Percentiles rank a stretch among this genome's conserved stretches.
Conservation (phyloP, 1,284 basidiomycete genomes). For the Irpex rosettiformis region DNA sequence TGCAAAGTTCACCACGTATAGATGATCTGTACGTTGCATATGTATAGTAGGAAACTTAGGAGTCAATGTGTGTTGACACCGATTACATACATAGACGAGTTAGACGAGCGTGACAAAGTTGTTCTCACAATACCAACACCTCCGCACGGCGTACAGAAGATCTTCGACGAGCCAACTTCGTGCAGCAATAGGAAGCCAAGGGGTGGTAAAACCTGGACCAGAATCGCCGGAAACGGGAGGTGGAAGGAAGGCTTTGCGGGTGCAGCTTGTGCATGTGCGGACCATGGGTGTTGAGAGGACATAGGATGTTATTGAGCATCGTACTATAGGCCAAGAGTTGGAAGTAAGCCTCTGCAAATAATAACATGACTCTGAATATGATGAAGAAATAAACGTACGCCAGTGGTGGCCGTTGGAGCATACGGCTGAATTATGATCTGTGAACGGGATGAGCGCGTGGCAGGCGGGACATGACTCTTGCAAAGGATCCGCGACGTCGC, state of each 20-base stretch:
- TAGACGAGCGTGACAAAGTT: conserved; percentile 49
- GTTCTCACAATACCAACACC: conserved; percentile 69
- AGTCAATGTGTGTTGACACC: neutral
- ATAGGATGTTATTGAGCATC: conserved; percentile 71
- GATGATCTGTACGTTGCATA: no score
- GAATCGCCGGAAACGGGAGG: conserved; percentile 29
- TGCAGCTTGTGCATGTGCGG: conserved; percentile 67
- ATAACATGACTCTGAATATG: conserved; percentile 2
- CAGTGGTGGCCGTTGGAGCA: conserved; percentile 69
- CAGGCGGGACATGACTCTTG: conserved; percentile 72
- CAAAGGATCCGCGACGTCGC: conserved; percentile 17
- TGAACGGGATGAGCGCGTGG: conserved; percentile 47
- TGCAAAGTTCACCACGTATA: no score
- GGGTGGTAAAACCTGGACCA: no score
- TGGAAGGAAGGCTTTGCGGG: conserved; percentile 65
- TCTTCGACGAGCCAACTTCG: conserved; percentile 62
- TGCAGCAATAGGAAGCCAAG: conserved; percentile 43
- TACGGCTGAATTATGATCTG: conserved; percentile 52
- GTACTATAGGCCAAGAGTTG: conserved; percentile 34
- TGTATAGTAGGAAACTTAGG: no score
- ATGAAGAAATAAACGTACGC: conserved; percentile 38
- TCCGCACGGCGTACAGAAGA: conserved; percentile 56
- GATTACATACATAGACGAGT: conserved; percentile 1
- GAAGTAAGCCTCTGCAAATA: neutral
- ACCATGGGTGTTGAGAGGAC: conserved; percentile 64